Conservation (phyloP, 306 rosid genomes). For the Cucurbita argyrosperma region DNA sequence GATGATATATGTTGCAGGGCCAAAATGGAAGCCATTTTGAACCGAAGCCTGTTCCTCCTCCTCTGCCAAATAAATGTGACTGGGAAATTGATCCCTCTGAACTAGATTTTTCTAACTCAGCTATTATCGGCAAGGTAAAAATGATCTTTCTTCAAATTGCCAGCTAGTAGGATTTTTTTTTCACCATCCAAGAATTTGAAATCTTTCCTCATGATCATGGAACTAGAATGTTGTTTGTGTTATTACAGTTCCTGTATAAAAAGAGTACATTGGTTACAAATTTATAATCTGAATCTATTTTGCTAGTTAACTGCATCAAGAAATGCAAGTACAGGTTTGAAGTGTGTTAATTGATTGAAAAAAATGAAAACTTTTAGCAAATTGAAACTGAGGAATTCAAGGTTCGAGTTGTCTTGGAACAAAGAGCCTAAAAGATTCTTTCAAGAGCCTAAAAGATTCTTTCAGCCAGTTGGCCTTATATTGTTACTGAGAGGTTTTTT, state of each 20-base stretch:
- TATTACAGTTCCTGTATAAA: background rate
- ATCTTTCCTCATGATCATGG: background rate
- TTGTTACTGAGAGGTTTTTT: background rate
- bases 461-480: background rate
- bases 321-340: background rate
- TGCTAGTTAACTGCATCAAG: background rate
- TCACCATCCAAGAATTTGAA: background rate
- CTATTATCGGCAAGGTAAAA: conserved; percentile 69
- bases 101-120: conserved; percentile 69
- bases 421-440: background rate
- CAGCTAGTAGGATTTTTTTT: background rate
- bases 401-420: background rate
- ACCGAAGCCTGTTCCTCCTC: conserved; percentile 73
- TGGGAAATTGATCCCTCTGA: conserved; percentile 96
- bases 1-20: conserved; percentile 41
- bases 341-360: background rate
- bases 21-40: conserved; percentile 97
- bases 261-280: background rate
- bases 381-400: background rate
- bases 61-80: conserved; percentile 90
- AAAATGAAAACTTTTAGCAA: background rate
- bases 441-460: background rate
- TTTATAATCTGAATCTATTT: background rate
- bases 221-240: background rate
- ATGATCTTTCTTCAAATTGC: conserved; percentile 2